Conservation (phyloP, 257 asterid species). For the Haberlea rhodopensis region DNA sequence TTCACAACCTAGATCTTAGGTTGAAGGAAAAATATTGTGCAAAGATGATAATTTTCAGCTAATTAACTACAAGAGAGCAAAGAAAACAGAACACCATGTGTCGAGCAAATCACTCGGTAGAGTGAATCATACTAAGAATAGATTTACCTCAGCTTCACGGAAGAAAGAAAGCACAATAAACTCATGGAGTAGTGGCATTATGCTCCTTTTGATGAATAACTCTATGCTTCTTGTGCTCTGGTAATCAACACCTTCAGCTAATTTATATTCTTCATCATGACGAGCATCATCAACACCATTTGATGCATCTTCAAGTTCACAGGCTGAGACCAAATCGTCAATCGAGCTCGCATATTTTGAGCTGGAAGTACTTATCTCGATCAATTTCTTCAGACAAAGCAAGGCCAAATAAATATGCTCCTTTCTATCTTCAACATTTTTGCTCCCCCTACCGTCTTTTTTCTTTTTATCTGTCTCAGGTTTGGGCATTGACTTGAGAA, state of each 20-base stretch:
- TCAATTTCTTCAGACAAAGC: slow-evolving; percentile 64
- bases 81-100: too few relatives aligned
- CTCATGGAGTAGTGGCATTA: slow-evolving; percentile 51
- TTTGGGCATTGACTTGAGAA: slow-evolving; percentile 41
- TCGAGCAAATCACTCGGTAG: too few relatives aligned
- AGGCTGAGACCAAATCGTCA: slow-evolving; percentile 51
- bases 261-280: slow-evolving; percentile 34
- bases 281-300: slow-evolving; percentile 24
- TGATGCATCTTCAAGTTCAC: slow-evolving; percentile 37
- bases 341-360: slow-evolving; percentile 46
- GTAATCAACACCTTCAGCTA: slow-evolving; percentile 48
- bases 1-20: background rate
- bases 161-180: slow-evolving; percentile 54
- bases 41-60: too few relatives aligned
- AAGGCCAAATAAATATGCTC: slow-evolving; percentile 55
- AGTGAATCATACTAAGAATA: too few relatives aligned
- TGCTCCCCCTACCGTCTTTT: slow-evolving; percentile 53
- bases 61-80: too few relatives aligned
- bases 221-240: slow-evolving; percentile 51
- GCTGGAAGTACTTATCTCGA: slow-evolving; percentile 45
- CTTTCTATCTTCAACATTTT: slow-evolving; percentile 52
- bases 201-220: slow-evolving; percentile 47
- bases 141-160: slow-evolving; percentile 75
- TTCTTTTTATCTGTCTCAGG: slow-evolving; percentile 37
- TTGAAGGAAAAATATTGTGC: too few relatives aligned